These are phyloP conservation scores for Pyrenophora graminea DNA, from an alignment of 2,329 filamentous ascomycete genomes.

Conservation along the genomic window DNA sequence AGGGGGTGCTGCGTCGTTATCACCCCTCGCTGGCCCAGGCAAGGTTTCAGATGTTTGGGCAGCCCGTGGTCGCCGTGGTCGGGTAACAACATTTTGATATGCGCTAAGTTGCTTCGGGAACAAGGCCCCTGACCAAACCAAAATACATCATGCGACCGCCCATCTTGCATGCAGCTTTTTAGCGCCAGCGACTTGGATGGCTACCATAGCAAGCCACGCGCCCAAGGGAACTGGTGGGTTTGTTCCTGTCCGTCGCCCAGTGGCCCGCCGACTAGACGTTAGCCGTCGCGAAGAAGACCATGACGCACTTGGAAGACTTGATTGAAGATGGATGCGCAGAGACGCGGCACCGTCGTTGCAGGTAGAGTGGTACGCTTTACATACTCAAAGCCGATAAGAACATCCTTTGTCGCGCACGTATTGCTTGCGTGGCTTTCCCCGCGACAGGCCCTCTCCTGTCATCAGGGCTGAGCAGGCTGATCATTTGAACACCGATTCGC, in stretches of 20 bases:
- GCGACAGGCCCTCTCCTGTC: slow-evolving; percentile 26
- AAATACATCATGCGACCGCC: slow-evolving; percentile 17
- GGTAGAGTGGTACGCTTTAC: slow-evolving; percentile 19
- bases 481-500: slow-evolving; percentile 40
- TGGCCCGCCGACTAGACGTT: slow-evolving; percentile 4
- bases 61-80: neutral
- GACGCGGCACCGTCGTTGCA: slow-evolving; percentile 30
- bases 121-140: slow-evolving; percentile 13
- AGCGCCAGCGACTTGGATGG: slow-evolving; percentile 8
- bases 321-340: neutral
- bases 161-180: slow-evolving; percentile 10
- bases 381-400: slow-evolving; percentile 15
- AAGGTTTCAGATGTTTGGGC: slow-evolving; percentile 25
- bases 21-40: slow-evolving; percentile 26
- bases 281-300: slow-evolving; percentile 3
- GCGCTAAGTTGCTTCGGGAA: slow-evolving; percentile 19
- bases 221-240: slow-evolving; percentile 14
- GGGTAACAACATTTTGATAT: slow-evolving; percentile 14
- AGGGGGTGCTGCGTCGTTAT: slow-evolving; percentile 21
- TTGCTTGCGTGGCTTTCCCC: slow-evolving; percentile 25
- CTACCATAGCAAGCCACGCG: slow-evolving; percentile 14
- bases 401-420: slow-evolving; percentile 18
- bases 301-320: slow-evolving; percentile 9
- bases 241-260: slow-evolving; percentile 1
- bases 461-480: slow-evolving; percentile 19